phyloP scores from a whole-genome alignment of 352 stramenopile species.

The Pythium phragmitis region DNA sequence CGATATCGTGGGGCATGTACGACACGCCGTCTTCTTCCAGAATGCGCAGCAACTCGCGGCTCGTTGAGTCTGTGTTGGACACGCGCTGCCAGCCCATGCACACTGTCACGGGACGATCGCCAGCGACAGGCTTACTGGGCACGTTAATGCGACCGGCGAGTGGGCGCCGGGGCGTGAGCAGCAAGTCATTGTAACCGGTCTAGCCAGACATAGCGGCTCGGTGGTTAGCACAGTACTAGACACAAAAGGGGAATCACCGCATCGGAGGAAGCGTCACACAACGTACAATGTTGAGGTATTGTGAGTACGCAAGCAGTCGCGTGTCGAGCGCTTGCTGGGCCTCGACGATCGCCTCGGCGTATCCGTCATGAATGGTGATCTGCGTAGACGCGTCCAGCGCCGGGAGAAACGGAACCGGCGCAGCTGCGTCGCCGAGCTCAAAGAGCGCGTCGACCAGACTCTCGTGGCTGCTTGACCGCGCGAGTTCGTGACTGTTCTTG shows the following conservation, averaged over 20 bases:
- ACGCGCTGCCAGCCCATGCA: constrained; percentile 87
- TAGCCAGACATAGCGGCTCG: constrained; percentile 19
- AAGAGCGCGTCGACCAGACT: constrained; percentile 37
- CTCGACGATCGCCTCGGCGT: constrained; percentile 71
- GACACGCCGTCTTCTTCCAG: constrained; percentile 85
- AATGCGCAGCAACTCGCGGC: constrained; percentile 68
- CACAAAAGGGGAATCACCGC: neutral
- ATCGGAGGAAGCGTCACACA: neutral
- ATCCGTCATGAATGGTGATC: constrained; percentile 83
- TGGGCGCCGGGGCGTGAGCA: constrained; percentile 61
- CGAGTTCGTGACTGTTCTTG: neutral
- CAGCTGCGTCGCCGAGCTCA: constrained; percentile 48
- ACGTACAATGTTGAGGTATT: constrained; percentile 79
- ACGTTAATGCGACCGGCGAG: constrained; percentile 52
- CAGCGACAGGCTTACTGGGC: constrained; percentile 56
- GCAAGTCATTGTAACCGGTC: constrained; percentile 51
- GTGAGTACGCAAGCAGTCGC: constrained; percentile 58
- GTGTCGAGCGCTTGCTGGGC: constrained; percentile 73
- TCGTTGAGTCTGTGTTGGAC: constrained; percentile 69
- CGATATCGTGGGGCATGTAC: constrained; percentile 83
- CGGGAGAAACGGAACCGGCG: constrained; percentile 64
- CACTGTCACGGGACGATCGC: constrained; percentile 74
- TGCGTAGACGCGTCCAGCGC: constrained; percentile 81
- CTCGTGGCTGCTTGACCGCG: constrained; percentile 5
- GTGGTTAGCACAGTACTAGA: neutral